A percentile compares a stretch with the other conserved stretches of the same genome.
phyloP scores from a whole-genome alignment of 2,329 filamentous ascomycete species.

The Xenoacremonium recifei region DNA sequence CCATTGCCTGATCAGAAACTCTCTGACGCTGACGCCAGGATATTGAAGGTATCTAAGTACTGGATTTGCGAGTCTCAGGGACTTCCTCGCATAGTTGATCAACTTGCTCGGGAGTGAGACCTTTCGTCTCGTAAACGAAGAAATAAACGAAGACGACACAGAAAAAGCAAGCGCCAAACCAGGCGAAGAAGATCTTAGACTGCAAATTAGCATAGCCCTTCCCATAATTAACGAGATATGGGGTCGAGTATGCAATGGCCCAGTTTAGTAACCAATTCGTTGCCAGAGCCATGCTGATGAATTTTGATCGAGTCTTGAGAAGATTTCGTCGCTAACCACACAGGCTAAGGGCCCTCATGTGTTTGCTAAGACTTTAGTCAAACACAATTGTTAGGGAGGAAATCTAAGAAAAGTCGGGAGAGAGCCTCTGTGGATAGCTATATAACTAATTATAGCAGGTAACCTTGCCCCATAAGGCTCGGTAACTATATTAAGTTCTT shows the following conservation, averaged over 20 bases:
- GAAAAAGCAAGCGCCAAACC: constrained; percentile 66
- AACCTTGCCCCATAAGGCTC: too few species aligned
- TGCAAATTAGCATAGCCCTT: constrained; percentile 67
- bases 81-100: constrained; percentile 72
- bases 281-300: constrained; percentile 63
- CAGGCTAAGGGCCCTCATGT: too few species aligned
- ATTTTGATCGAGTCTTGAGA: constrained; percentile 61
- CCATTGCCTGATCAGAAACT: too few species aligned
- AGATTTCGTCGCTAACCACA: too few species aligned
- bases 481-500: too few species aligned
- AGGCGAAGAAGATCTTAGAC: constrained; percentile 74
- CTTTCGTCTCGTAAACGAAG: constrained; percentile 83
- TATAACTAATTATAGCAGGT: too few species aligned
- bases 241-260: constrained; percentile 74
- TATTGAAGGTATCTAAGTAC: too few species aligned
- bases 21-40: too few species aligned
- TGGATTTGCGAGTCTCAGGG: not conserved
- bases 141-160: constrained; percentile 70
- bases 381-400: too few species aligned
- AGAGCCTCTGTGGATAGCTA: too few species aligned
- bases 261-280: constrained; percentile 74
- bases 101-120: constrained; percentile 75
- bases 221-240: constrained; percentile 73
- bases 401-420: too few species aligned
- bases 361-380: too few species aligned